Conservation (phyloP, 176 grass and related monocot genomes). For the Calamus simplicifolius region DNA sequence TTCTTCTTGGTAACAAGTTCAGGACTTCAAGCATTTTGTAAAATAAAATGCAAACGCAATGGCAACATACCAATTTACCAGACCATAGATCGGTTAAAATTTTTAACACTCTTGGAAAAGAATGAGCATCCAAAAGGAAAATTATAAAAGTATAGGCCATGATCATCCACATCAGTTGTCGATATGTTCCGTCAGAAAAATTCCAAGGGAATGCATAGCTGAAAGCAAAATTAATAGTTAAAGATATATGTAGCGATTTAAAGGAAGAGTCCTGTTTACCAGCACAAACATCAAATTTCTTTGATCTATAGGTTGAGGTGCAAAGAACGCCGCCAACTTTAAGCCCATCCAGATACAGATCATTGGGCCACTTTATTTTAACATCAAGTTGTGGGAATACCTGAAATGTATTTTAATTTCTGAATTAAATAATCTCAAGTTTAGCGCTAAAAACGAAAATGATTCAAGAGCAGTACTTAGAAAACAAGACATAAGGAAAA, state of each 20-base stretch:
- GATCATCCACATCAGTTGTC: too few species aligned
- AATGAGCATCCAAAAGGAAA: too few species aligned
- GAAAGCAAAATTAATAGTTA: too few species aligned
- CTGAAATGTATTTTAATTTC: slow-evolving; percentile 35
- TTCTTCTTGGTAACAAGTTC: too few species aligned
- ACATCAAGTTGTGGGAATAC: slow-evolving; percentile 62
- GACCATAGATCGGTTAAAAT: too few species aligned
- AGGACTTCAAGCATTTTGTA: too few species aligned
- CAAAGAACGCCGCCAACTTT: slow-evolving; percentile 95
- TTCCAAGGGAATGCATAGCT: too few species aligned
- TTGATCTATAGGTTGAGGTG: slow-evolving; percentile 61
- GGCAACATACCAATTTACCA: too few species aligned
- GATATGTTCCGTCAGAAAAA: too few species aligned
- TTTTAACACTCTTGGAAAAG: too few species aligned
- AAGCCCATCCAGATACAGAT: slow-evolving; percentile 87
- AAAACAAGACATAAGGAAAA: slow-evolving; percentile 1
- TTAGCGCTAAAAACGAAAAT: not conserved
- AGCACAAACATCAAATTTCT: slow-evolving; percentile 81
- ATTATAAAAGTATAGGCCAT: too few species aligned
- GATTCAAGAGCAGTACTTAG: not conserved
- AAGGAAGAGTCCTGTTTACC: slow-evolving; percentile 36
- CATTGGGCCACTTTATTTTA: slow-evolving; percentile 97
- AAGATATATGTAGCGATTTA: not conserved
- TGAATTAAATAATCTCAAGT: not conserved
- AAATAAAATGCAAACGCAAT: too few species aligned